These are phyloP conservation scores for Fraxinus greggii DNA, from an alignment of 305 asterid genomes.

Conservation along the genomic window DNA sequence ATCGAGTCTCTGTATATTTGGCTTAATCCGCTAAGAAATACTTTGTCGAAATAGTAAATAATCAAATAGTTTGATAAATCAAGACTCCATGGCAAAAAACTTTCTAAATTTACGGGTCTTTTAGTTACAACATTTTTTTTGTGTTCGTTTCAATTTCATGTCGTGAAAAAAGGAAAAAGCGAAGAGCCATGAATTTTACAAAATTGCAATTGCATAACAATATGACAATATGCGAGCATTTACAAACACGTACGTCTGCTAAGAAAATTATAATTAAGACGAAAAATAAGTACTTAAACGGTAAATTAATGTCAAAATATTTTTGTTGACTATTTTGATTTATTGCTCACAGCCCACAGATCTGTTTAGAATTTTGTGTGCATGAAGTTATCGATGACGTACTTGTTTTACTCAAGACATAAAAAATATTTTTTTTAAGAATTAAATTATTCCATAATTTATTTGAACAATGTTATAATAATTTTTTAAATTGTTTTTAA, in stretches of 20 bases:
- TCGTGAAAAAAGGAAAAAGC: neutral
- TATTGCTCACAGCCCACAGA: neutral
- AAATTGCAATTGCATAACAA: no score
- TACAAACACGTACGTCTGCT: neutral
- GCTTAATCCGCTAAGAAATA: neutral
- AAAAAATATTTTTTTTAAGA: neutral
- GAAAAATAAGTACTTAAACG: neutral
- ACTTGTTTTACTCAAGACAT: neutral
- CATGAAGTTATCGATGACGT: neutral
- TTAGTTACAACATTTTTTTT: neutral
- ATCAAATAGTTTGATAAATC: no score
- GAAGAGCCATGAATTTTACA: neutral
- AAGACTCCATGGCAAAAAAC: no score
- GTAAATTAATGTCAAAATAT: neutral
- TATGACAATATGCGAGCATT: neutral
- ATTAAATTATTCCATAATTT: no score
- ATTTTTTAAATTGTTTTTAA: neutral
- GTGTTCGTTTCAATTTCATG: no score
- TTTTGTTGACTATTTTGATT: neutral
- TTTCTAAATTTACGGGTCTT: neutral
- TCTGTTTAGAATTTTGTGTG: neutral
- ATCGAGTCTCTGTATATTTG: no score
- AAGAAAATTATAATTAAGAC: no score
- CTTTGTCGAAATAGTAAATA: no score
- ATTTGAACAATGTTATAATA: neutral